These are phyloP conservation scores for Exserohilum rostratum DNA, from an alignment of 2,329 filamentous ascomycete species.

Conservation along the genomic window DNA sequence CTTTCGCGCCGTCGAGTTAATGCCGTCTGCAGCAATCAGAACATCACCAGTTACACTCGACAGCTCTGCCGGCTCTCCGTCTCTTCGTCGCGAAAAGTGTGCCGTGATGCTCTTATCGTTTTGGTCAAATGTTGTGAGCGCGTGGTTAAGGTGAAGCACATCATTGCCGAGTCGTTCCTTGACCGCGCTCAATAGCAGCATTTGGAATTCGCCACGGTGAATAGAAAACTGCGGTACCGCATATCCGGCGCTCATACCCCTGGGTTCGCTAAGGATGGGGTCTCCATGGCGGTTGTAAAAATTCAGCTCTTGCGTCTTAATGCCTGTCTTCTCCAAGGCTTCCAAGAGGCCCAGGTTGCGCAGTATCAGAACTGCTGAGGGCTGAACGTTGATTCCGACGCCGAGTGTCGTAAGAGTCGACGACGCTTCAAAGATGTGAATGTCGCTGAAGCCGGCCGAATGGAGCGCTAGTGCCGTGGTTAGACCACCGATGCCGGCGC, in stretches of 20 bases:
- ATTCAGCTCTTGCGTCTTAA: constrained; percentile 53
- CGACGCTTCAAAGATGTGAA: constrained; percentile 53
- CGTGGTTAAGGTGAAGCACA: constrained; percentile 50
- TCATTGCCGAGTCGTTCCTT: constrained; percentile 50
- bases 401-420: constrained; percentile 52
- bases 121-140: constrained; percentile 47
- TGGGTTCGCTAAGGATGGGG: constrained; percentile 51
- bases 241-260: constrained; percentile 52
- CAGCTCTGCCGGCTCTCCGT: constrained; percentile 33
- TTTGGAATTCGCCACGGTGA: constrained; percentile 55
- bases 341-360: constrained; percentile 53
- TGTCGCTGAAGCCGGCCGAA: constrained; percentile 65
- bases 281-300: constrained; percentile 55
- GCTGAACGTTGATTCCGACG: constrained; percentile 57
- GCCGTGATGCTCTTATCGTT: constrained; percentile 48
- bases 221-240: constrained; percentile 54
- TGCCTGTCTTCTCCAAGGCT: constrained; percentile 49
- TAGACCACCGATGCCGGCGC: constrained; percentile 75
- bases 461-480: constrained; percentile 73
- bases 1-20: constrained; percentile 52
- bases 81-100: constrained; percentile 41
- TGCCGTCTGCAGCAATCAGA: constrained; percentile 53
- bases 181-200: constrained; percentile 52
- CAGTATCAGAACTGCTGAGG: constrained; percentile 54
- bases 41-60: constrained; percentile 43